Evolutionary conservation across 1,139 yeast genomes (phyloP).

Genomic region (Wickerhamiella infanticola): DNA sequence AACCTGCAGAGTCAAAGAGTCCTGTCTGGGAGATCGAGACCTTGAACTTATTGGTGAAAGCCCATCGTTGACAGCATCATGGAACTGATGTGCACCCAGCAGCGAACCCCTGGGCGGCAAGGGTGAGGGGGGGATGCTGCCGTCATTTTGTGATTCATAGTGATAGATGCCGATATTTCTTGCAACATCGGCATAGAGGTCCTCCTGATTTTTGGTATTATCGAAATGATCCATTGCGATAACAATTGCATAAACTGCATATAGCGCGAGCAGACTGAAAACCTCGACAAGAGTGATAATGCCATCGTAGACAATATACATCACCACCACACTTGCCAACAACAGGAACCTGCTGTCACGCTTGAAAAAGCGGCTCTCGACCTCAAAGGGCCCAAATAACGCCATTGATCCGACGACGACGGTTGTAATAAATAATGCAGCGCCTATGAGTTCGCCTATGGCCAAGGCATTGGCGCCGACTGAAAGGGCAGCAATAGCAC

Average conservation of each 20-base stretch:
- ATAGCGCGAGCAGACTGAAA: constrained; percentile 33
- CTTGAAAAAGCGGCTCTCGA: constrained; percentile 34
- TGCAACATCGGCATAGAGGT: background rate
- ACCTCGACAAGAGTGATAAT: constrained; percentile 33
- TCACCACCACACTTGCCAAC: constrained; percentile 30
- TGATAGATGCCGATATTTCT: constrained; percentile 1
- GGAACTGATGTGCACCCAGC: constrained; percentile 6
- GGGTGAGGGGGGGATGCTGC: background rate
- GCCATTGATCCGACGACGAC: constrained; percentile 68
- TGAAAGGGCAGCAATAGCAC: constrained; percentile 69
- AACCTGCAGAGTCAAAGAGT: background rate
- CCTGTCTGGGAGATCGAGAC: background rate
- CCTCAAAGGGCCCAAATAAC: constrained; percentile 47
- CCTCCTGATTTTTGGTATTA: background rate
- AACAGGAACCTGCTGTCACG: constrained; percentile 44
- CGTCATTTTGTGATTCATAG: background rate
- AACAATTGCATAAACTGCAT: constrained; percentile 38
- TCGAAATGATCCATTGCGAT: constrained; percentile 21
- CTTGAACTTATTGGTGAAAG: background rate
- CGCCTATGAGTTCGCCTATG: constrained; percentile 75
- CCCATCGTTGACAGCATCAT: background rate
- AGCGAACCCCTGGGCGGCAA: constrained; percentile 5
- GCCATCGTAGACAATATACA: constrained; percentile 32
- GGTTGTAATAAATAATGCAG: constrained; percentile 62
- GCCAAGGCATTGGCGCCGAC: constrained; percentile 61